Evolutionary conservation across 306 rosid genomes (phyloP).

Genomic region (Quercus engelmannii): DNA sequence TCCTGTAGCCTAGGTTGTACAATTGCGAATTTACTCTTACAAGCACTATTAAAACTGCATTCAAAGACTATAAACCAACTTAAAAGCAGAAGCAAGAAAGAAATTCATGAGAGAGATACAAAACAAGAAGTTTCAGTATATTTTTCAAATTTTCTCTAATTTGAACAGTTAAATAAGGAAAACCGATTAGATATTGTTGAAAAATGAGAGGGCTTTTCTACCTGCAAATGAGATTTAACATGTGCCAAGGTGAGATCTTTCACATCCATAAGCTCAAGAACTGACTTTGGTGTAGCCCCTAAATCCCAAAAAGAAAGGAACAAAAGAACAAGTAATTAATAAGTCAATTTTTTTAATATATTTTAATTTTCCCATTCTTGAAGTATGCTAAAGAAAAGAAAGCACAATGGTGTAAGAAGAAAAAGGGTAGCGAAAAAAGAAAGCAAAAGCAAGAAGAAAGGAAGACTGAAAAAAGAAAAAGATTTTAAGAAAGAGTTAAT

Average conservation of each 20-base stretch:
- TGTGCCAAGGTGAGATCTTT: constrained; percentile 99
- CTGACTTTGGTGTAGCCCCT: constrained; percentile 99
- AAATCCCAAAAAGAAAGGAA: not conserved
- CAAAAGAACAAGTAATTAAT: not conserved
- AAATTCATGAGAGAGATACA: not conserved
- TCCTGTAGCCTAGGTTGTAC: constrained; percentile 37
- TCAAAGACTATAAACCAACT: constrained; percentile 20
- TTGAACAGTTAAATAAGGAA: not conserved
- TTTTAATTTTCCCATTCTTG: not conserved
- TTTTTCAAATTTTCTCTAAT: not conserved
- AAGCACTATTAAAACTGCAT: constrained; percentile 19
- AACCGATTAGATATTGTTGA: not conserved
- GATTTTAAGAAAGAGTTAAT: not conserved
- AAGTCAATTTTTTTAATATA: constrained; percentile 9
- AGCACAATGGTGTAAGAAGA: constrained; percentile 21
- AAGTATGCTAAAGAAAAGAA: constrained; percentile 5
- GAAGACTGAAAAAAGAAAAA: not conserved
- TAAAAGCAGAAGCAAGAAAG: not conserved
- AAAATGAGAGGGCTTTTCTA: constrained; percentile 12
- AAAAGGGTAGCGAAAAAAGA: not conserved
- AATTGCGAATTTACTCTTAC: constrained; percentile 11
- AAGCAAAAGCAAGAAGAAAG: not conserved
- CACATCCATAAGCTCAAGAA: constrained; percentile 99
- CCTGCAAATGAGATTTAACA: constrained; percentile 99
- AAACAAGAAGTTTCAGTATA: not conserved